Evolutionary conservation across 768 basidiomycete species (phyloP).

Genomic region (Mycena galopus): DNA sequence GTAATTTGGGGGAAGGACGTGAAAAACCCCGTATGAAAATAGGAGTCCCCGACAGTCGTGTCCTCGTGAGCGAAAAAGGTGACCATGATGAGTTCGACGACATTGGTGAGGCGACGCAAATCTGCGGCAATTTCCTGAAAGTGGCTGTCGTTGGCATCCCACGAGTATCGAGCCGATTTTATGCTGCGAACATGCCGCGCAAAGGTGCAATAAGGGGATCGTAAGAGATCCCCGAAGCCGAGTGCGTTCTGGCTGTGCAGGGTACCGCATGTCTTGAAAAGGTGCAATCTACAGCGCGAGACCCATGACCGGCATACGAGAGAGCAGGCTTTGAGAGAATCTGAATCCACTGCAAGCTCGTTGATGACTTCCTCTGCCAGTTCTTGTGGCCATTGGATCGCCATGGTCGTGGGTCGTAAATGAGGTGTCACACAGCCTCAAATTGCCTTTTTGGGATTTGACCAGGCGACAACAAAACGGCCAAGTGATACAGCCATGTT

Average conservation of each 20-base stretch:
- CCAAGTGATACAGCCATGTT: too few species aligned
- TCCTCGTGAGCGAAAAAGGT: background rate
- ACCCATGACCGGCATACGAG: background rate
- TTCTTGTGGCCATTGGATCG: background rate
- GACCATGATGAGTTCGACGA: background rate
- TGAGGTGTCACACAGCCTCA: too few species aligned
- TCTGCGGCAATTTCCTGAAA: background rate
- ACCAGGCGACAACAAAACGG: too few species aligned
- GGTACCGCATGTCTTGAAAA: background rate
- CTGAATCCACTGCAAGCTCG: background rate
- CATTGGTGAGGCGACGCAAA: background rate
- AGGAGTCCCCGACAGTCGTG: background rate
- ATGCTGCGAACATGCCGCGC: background rate
- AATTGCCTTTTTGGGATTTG: too few species aligned
- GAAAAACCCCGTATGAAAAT: background rate
- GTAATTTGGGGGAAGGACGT: background rate
- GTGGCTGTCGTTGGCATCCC: background rate
- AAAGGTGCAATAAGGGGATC: background rate
- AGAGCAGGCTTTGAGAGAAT: too few species aligned
- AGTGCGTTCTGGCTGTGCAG: background rate
- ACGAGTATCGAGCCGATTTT: background rate
- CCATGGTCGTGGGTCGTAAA: too few species aligned
- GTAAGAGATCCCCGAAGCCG: background rate
- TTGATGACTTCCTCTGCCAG: background rate
- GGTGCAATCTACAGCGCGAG: background rate